Conservation (phyloP, 768 basidiomycete genomes). For the Crassisporium funariophilum region DNA sequence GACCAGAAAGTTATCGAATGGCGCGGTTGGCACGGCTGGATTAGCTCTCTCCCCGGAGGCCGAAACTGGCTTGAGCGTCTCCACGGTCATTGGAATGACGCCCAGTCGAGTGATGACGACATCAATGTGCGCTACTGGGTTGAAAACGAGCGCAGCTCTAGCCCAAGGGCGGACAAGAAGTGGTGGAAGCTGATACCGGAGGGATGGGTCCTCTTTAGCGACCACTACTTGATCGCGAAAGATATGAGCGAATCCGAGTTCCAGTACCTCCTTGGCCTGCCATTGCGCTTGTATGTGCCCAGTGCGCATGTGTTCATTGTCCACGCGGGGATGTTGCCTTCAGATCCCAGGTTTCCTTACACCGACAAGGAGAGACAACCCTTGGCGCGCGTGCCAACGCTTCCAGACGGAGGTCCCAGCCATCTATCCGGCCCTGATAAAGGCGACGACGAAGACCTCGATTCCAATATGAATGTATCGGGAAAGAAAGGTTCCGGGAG, state of each 20-base stretch:
- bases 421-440: not conserved
- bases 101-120: slow-evolving; percentile 14
- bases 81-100: slow-evolving; percentile 46
- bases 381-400: slow-evolving; percentile 59
- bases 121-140: slow-evolving; percentile 18
- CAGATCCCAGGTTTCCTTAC: slow-evolving; percentile 56
- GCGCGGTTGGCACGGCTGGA: slow-evolving; percentile 86
- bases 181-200: slow-evolving; percentile 60
- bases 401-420: slow-evolving; percentile 18
- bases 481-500: slow-evolving; percentile 1
- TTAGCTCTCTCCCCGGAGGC: slow-evolving; percentile 48
- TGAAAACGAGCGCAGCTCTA: slow-evolving; percentile 15
- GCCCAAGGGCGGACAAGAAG: slow-evolving; percentile 21
- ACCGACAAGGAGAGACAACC: slow-evolving; percentile 63
- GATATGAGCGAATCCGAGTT: slow-evolving; percentile 64
- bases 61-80: slow-evolving; percentile 56
- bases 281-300: slow-evolving; percentile 75
- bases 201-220: slow-evolving; percentile 74
- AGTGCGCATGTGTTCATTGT: slow-evolving; percentile 75
- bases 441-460: not conserved
- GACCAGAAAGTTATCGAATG: slow-evolving; percentile 92
- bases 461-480: not conserved
- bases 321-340: slow-evolving; percentile 82
- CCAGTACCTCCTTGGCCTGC: slow-evolving; percentile 73
- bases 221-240: slow-evolving; percentile 77